These are phyloP conservation scores for Brassica nigra DNA, from an alignment of 345 rosid species.

Conservation along the genomic window DNA sequence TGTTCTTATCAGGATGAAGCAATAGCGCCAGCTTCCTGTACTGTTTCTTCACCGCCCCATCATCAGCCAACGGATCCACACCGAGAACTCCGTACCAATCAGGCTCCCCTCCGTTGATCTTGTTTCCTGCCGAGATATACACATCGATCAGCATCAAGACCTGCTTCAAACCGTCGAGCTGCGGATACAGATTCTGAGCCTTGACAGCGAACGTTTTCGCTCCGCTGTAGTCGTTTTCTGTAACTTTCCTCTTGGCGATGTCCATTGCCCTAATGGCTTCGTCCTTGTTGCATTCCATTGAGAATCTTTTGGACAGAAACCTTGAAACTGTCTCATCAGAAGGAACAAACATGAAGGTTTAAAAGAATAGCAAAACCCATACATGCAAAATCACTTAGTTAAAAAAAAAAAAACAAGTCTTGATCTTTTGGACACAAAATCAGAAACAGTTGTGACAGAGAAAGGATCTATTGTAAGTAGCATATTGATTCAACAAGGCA, in stretches of 20 bases:
- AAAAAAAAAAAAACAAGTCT: not conserved
- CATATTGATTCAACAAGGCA: not conserved
- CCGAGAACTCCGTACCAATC: slow-evolving; percentile 80
- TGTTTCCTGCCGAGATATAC: slow-evolving; percentile 56
- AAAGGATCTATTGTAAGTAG: not conserved
- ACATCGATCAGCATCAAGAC: slow-evolving; percentile 59
- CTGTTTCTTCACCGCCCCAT: slow-evolving; percentile 59
- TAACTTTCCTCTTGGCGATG: slow-evolving; percentile 45
- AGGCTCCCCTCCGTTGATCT: slow-evolving; percentile 45
- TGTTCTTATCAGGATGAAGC: slow-evolving; percentile 88
- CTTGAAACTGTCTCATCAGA: slow-evolving; percentile 30
- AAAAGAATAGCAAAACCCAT: not conserved
- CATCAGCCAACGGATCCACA: slow-evolving; percentile 57
- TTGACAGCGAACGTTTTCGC: slow-evolving; percentile 66
- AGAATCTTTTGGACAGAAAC: not conserved
- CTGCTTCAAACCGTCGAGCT: slow-evolving; percentile 60
- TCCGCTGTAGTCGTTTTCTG: slow-evolving; percentile 56
- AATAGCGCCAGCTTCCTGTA: slow-evolving; percentile 62
- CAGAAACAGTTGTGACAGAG: not conserved
- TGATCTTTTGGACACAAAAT: not conserved
- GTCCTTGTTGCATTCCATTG: slow-evolving; percentile 51
- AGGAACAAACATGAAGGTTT: slow-evolving; percentile 36
- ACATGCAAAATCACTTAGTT: slow-evolving; percentile 21
- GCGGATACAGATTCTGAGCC: slow-evolving; percentile 71
- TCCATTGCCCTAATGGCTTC: slow-evolving; percentile 73